Conservation (phyloP, 371 early-diverging fungal species). For the Parasitella parasitica region DNA sequence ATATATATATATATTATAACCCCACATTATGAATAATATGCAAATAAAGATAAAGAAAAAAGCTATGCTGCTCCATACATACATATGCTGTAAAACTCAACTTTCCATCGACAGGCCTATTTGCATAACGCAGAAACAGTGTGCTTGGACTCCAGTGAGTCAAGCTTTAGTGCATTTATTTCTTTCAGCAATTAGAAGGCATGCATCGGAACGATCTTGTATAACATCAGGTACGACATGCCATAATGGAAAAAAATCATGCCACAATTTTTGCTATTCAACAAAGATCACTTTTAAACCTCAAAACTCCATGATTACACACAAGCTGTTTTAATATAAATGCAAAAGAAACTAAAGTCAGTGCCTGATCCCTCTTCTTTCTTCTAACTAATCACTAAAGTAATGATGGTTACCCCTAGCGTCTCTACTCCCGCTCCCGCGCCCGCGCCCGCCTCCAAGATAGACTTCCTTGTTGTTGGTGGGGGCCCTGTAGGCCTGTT, state of each 20-base stretch:
- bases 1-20: not conserved
- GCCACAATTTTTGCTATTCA: not conserved
- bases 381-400: not conserved
- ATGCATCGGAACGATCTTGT: no score
- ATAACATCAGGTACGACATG: constrained; percentile 35
- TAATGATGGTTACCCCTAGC: constrained; percentile 22
- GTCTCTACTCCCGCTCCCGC: constrained; percentile 19
- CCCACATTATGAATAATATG: not conserved
- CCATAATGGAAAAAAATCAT: constrained; percentile 1
- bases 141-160: no score
- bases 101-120: no score
- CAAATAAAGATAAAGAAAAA: no score
- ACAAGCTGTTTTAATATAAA: not conserved
- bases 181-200: no score
- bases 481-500: constrained; percentile 49
- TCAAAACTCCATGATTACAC: not conserved
- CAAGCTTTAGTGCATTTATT: no score
- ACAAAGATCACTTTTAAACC: not conserved
- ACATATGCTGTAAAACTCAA: no score
- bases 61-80: no score
- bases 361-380: constrained; percentile 8
- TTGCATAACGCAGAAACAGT: no score
- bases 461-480: constrained; percentile 47
- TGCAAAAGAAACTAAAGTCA: not conserved
- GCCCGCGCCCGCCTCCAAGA: constrained; percentile 23